Base-by-base conservation (phyloP, 2,329 filamentous ascomycete genomes). In the Capronia epimyces region DNA sequence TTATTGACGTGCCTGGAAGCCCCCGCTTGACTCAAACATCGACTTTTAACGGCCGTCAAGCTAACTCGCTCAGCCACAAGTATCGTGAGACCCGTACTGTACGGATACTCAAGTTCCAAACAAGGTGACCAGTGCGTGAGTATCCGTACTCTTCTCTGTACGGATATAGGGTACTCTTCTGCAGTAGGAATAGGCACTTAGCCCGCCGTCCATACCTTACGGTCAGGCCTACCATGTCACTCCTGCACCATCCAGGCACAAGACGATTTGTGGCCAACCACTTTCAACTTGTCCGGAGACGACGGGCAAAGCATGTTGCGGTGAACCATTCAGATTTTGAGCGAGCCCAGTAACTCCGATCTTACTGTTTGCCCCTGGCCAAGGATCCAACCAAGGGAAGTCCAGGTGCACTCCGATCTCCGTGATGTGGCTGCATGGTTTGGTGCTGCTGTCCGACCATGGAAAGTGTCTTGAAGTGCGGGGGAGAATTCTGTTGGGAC, bases 11-110 rank as follows among this genome's bases (percentile, higher is more conserved):
- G 43, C 40, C 48, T 27, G 43, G 13, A 32, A 32, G 3, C 39
- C 46, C 32, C 52, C 52, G 44, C 51, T 44, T 50, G 47, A 50
- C 43, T 54, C 51, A 50, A 50, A 41, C 43, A 32, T 37, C 43
- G 41, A 37, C 36, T 45, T 34, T 45, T 41, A 39, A 39, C 22
- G 31, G 43, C 10, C n/a, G 36, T 15, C 32, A 32, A 29, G 39
- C 20, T 32, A 32, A 12, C 29, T 9, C n/a, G 13, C 7, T 32
- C 29, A 7, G 29, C 29, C 29, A 32, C 29, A 32, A 3, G 29
- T 12, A 32, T 12, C 29, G 29, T 12, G 25, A 27, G 5, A 32
- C 7, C 3, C 29, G 12, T 12, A 32, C 29, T n/a, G 10, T 12
- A 3, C n/a, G 7, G 3, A 12, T 32, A n/a, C 13, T 32, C 29